Conservation (phyloP, 2,329 filamentous ascomycete species). For the Aspergillus sp. region DNA sequence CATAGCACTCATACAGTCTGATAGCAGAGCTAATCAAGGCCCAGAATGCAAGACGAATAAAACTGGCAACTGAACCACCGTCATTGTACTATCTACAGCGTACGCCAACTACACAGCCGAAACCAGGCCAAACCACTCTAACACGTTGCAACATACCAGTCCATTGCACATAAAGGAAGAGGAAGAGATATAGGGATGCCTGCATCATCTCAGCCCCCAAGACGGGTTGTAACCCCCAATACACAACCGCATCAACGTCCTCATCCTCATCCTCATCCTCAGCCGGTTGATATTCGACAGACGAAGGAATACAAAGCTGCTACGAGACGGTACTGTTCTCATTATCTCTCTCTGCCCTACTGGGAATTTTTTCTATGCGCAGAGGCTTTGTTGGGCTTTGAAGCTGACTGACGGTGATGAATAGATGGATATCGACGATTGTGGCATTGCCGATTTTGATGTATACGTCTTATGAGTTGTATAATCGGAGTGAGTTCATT, state of each 20-base stretch:
- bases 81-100: too few species aligned
- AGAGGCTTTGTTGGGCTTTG: too few species aligned
- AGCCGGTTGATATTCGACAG: constrained; percentile 27
- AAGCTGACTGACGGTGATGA: background rate
- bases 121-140: background rate
- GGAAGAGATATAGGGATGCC: background rate
- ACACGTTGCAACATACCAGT: background rate
- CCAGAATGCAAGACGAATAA: too few species aligned
- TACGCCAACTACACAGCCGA: too few species aligned
- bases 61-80: too few species aligned
- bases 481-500: constrained; percentile 23
- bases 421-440: constrained; percentile 26
- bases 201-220: constrained; percentile 7
- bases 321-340: constrained; percentile 24
- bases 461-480: constrained; percentile 26
- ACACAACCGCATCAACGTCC: constrained; percentile 4
- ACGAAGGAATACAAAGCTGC: constrained; percentile 35
- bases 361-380: background rate
- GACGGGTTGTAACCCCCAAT: constrained; percentile 8
- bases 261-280: constrained; percentile 7
- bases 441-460: constrained; percentile 26
- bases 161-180: background rate
- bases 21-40: too few species aligned
- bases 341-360: background rate
- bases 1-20: too few species aligned